These are phyloP conservation scores for Sphaerulina vaccinii DNA, from an alignment of 2,329 filamentous ascomycete genomes.

Conservation along the genomic window DNA sequence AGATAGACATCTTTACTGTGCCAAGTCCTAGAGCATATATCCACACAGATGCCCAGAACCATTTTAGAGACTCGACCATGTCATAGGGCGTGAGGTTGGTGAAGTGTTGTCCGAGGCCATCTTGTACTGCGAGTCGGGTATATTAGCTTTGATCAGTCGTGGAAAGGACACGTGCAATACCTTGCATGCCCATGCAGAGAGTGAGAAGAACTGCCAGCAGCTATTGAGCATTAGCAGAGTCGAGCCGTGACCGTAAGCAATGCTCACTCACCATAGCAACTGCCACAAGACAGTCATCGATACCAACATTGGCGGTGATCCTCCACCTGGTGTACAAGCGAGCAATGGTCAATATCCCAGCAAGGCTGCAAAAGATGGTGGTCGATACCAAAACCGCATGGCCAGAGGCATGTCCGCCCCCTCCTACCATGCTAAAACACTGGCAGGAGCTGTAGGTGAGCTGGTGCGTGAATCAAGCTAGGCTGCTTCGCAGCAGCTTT, in stretches of 20 bases:
- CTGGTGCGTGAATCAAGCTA: neutral
- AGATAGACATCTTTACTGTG: conserved; percentile 26
- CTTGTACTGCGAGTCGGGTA: conserved; percentile 15
- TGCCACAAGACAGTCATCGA: conserved; percentile 21
- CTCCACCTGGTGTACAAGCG: conserved; percentile 14
- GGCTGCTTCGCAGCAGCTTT: too few species aligned
- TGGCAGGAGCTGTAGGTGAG: neutral
- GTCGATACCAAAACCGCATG: conserved; percentile 11
- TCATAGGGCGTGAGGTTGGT: conserved; percentile 8
- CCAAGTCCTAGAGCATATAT: conserved; percentile 19
- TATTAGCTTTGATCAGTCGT: neutral
- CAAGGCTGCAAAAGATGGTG: conserved; percentile 14
- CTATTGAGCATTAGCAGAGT: conserved; percentile 9
- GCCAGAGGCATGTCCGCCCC: conserved; percentile 16
- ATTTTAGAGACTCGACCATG: conserved; percentile 8
- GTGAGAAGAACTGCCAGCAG: conserved; percentile 17
- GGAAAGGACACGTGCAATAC: neutral
- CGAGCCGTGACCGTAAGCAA: too few species aligned
- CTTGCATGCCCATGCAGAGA: conserved; percentile 20
- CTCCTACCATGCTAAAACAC: neutral
- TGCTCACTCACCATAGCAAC: conserved; percentile 14
- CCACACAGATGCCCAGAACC: conserved; percentile 24
- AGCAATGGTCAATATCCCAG: conserved; percentile 11
- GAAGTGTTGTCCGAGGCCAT: conserved; percentile 24
- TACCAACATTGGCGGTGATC: conserved; percentile 18